Evolutionary conservation across 78 protist species (phyloP), one percentile per base, ranked within the genome.

Genomic region (Chrysochromulina parva): DNA sequence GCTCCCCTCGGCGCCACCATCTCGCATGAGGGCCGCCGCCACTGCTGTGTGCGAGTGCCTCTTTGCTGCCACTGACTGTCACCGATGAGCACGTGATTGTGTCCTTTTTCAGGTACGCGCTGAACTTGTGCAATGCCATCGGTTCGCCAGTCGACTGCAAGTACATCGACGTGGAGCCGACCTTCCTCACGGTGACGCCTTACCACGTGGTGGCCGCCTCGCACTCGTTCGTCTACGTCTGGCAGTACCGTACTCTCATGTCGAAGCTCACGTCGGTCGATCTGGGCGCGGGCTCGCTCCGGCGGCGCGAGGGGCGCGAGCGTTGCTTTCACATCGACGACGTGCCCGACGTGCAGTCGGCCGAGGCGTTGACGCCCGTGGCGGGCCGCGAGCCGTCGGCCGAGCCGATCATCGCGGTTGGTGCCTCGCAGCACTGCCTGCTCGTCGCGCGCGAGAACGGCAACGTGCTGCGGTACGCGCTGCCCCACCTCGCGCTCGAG

Each of bases 71-170:
- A 38, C 38, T 38, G 38, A 38, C 38, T 38, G 92, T 87, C n/a
- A 50, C 92, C 19, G 85, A 38, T 10, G 76, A 93, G 47, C 47
- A n/a, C 67, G 7, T 54, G 26, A 91, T 76, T 22, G 93, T 60
- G 7, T n/a, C 24, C 28, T 0, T 76, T 24, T 13, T 16, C 1
- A 50, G 24, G 54, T 50, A 4, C 58, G 85, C 24, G 24, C 26
- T 11, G 48, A 73, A 65, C 26, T 87, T 96, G 47, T 93, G 95
- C 92, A 94, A 95, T 87, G 92, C 97, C 38, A 93, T 95, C 59
- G 98, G 98, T 4, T n/a, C 90, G 9, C 95, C 97, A 13, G 22
- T 95, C 38, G 98, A 94, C 84, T 38, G 88, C n/a, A 87, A 92
- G 84, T 88, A 88, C 90, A 58, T 95, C 48, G 93, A 76, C 48